A percentile compares a stretch with the other conserved stretches of the same genome.
Conservation (phyloP, 2,329 filamentous ascomycete species). For the Aureobasidium lini region DNA sequence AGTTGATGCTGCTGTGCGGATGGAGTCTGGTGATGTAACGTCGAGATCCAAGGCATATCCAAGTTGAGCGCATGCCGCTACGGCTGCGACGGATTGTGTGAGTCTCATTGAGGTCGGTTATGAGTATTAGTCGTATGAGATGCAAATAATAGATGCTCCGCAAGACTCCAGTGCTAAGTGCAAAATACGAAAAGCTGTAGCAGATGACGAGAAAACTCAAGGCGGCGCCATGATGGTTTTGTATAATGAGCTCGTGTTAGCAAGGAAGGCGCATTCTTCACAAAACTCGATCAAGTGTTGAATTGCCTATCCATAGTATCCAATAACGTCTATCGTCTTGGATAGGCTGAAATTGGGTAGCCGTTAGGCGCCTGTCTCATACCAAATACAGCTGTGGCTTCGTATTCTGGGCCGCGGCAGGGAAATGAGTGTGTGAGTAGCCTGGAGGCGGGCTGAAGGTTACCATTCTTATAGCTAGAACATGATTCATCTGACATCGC, state of each 20-base stretch:
- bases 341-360: conserved; percentile 6
- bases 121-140: background rate
- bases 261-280: background rate
- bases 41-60: conserved; percentile 11
- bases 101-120: background rate
- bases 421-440: background rate
- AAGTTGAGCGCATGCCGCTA: conserved; percentile 12
- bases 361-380: conserved; percentile 6
- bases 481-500: background rate
- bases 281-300: background rate
- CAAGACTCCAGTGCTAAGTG: background rate
- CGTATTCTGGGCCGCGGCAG: conserved; percentile 5
- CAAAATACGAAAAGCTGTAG: background rate
- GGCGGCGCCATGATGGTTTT: background rate
- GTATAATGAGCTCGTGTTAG: background rate
- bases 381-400: conserved; percentile 5
- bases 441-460: background rate
- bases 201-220: background rate
- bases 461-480: background rate
- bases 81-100: conserved; percentile 1
- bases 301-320: background rate
- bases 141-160: background rate
- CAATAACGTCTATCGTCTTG: conserved; percentile 4
- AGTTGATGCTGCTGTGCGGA: conserved; percentile 25
- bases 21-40: conserved; percentile 21